A percentile compares a stretch with the other conserved stretches of the same genome.
Evolutionary conservation across 768 basidiomycete genomes (phyloP).

Genomic region (Pleurotus salmoneostramineus): DNA sequence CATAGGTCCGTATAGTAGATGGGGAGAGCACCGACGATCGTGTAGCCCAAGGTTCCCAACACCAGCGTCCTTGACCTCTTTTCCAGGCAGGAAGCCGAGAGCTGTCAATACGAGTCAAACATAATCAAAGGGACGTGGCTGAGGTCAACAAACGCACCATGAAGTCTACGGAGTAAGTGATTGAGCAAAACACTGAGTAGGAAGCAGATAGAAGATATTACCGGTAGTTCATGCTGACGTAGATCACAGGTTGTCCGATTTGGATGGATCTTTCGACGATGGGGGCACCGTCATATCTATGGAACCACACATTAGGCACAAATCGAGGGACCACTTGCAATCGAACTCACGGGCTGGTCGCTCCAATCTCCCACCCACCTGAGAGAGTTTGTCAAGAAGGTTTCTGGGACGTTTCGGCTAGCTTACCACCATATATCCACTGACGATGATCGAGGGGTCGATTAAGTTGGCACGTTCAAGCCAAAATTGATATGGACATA

Average conservation of each 20-base stretch:
- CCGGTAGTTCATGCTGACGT: conserved; percentile 23
- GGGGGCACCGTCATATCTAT: conserved; percentile 14
- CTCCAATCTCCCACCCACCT: conserved; percentile 2
- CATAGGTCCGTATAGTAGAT: background rate
- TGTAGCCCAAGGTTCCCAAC: conserved; percentile 38
- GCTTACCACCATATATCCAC: conserved; percentile 49
- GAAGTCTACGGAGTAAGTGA: background rate
- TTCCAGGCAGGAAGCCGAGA: conserved; percentile 25
- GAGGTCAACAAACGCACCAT: background rate
- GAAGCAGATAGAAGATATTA: background rate
- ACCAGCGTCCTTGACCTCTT: conserved; percentile 24
- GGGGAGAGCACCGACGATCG: conserved; percentile 27
- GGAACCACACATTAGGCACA: background rate
- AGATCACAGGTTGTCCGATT: conserved; percentile 21
- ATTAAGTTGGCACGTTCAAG: background rate
- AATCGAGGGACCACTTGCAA: background rate
- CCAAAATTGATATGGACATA: conserved; percentile 21
- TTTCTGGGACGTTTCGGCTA: conserved; percentile 1
- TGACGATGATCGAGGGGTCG: conserved; percentile 11
- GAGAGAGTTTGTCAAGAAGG: background rate
- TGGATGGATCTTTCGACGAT: conserved; percentile 22
- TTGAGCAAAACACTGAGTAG: background rate
- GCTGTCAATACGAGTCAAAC: background rate
- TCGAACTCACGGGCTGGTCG: background rate
- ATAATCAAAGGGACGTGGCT: background rate